A percentile compares a stretch with the other conserved stretches of the same genome.
Conservation (phyloP, 352 stramenopile species). For the Globisporangium polare region DNA sequence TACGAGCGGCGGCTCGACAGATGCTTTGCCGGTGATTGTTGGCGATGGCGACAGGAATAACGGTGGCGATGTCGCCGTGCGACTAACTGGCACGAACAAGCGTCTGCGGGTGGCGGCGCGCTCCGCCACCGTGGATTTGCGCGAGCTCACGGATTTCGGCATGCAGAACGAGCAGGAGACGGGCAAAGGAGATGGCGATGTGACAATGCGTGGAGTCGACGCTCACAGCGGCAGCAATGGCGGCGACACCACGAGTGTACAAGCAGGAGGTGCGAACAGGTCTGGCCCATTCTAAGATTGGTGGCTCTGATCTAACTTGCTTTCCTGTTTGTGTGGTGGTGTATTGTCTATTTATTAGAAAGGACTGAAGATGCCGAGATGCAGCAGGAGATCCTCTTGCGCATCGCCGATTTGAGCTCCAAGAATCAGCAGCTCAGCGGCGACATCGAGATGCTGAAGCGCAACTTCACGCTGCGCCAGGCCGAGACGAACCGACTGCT, state of each 20-base stretch:
- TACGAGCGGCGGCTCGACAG: not conserved
- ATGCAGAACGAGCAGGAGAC: not conserved
- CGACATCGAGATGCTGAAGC: slow-evolving; percentile 39
- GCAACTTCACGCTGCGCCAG: slow-evolving; percentile 28
- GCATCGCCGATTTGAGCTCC: slow-evolving; percentile 16
- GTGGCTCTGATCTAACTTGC: not conserved
- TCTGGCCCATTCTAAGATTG: not conserved
- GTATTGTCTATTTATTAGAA: not conserved
- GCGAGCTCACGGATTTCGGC: not conserved
- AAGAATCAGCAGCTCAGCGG: slow-evolving; percentile 41
- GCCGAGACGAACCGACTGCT: slow-evolving; percentile 36
- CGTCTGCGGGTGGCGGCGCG: not conserved
- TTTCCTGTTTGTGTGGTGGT: not conserved
- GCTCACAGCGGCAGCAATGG: not conserved
- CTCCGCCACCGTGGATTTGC: not conserved
- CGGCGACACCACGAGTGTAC: not conserved
- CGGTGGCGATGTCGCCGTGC: not conserved
- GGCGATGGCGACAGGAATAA: not conserved
- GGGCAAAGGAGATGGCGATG: not conserved
- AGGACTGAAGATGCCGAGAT: slow-evolving; percentile 9
- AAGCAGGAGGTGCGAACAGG: not conserved
- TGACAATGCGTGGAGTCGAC: not conserved
- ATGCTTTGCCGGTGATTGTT: not conserved
- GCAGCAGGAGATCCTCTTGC: slow-evolving; percentile 19
- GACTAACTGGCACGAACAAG: not conserved